phyloP scores from a whole-genome alignment of 768 basidiomycete genomes.

The Mycena rosella region DNA sequence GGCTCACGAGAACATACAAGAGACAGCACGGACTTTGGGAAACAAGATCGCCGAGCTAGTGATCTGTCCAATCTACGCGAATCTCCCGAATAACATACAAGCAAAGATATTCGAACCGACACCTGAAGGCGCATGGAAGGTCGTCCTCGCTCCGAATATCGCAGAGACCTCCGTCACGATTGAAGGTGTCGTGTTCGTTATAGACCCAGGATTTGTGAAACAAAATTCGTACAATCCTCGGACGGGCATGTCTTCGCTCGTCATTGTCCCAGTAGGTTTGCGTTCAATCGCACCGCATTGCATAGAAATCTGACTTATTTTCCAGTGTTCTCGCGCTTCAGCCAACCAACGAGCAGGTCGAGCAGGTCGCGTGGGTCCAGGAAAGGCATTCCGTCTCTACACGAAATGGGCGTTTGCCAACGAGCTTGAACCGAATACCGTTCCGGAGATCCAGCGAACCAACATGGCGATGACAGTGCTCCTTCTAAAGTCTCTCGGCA shows the following conservation, averaged over 20 bases:
- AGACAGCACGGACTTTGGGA: conserved; percentile 97
- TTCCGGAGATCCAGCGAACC: conserved; percentile 96
- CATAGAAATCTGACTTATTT: too few relatives aligned
- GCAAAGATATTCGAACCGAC: conserved; percentile 97
- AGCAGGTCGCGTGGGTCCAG: conserved; percentile 96
- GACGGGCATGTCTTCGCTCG: conserved; percentile 97
- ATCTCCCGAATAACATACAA: conserved; percentile 97
- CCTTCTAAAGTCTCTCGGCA: conserved; percentile 93
- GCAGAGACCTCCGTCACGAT: conserved; percentile 96
- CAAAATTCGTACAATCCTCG: conserved; percentile 98
- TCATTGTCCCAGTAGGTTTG: conserved; percentile 96
- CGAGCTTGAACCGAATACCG: conserved; percentile 96
- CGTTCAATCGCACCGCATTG: conserved; percentile 84
- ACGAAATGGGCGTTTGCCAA: conserved; percentile 97
- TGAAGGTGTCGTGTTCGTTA: conserved; percentile 98
- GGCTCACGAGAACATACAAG: conserved; percentile 93
- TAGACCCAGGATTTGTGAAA: conserved; percentile 98
- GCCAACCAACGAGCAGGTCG: conserved; percentile 95
- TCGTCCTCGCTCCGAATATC: conserved; percentile 67
- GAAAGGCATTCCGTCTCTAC: conserved; percentile 98
- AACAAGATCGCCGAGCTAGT: conserved; percentile 96
- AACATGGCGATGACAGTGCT: conserved; percentile 88
- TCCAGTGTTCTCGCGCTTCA: conserved; percentile 85
- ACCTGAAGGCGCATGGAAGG: conserved; percentile 90
- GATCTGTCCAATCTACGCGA: conserved; percentile 97